A percentile compares a stretch with the other conserved stretches of the same genome.
Conservation (phyloP, 805 yeast genomes). For the Nakazawaea ambrosiae region DNA sequence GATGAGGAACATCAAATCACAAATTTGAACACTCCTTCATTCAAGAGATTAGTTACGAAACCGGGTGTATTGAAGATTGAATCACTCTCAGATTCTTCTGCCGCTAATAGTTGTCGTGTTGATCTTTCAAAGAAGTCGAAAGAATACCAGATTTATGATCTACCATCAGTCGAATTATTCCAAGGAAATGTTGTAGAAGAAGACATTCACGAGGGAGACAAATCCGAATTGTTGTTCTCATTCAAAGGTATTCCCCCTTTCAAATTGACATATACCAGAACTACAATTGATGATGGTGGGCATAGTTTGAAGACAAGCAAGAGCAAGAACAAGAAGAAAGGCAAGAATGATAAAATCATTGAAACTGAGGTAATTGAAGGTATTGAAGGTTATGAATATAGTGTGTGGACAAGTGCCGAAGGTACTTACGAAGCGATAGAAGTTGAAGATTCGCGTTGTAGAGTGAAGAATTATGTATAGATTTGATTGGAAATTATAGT, state of each 20-base stretch:
- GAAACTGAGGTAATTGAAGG: conserved; percentile 58
- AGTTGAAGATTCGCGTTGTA: conserved; percentile 80
- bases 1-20: conserved; percentile 51
- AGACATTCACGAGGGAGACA: conserved; percentile 92
- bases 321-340: conserved; percentile 15
- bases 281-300: conserved; percentile 36
- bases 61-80: conserved; percentile 71
- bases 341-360: conserved; percentile 29
- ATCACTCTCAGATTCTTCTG: conserved; percentile 66
- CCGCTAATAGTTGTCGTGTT: conserved; percentile 66
- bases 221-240: conserved; percentile 76
- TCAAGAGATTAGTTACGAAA: conserved; percentile 67
- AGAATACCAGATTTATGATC: conserved; percentile 32
- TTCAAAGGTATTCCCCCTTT: conserved; percentile 92
- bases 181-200: conserved; percentile 72
- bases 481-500: neutral
- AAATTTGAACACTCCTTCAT: conserved; percentile 30
- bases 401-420: conserved; percentile 72
- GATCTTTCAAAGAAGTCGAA: conserved; percentile 37
- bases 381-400: conserved; percentile 62
- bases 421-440: conserved; percentile 93
- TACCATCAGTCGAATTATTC: conserved; percentile 74
- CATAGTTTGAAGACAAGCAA: no score
- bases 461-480: conserved; percentile 22
- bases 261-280: conserved; percentile 74